Base-by-base conservation (phyloP, 495 filamentous ascomycete genomes). In the Apiosordaria backusii region DNA sequence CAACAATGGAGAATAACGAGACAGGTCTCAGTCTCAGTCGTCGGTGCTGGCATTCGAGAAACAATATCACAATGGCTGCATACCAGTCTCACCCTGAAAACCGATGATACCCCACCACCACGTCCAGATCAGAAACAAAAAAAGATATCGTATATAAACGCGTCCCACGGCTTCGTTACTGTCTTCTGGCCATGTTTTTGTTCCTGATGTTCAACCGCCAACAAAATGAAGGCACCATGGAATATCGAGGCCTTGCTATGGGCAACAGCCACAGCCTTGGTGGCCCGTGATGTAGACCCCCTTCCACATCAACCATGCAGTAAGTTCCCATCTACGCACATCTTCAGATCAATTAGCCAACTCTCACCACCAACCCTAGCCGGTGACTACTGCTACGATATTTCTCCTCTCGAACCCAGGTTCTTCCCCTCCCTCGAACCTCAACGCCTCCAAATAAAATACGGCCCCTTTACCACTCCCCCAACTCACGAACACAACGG, bases 391-490 rank as follows among this genome's bases (percentile, higher is more conserved):
- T 66, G 60, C 55, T 10, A 65, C 54, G 24, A 13, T 4, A 29
- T 54, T 0, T 40, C 57, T n/a, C 7, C 24, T 15, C 59, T 70
- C n/a, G 4, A 62, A 21, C 64, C 72, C 15, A 63, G 65, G 10
- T 73, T 69, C 70, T 76, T 72, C 61, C 55, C 66, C 1, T 60
- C 68, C 2, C 50, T 62, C 13, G 50, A 66, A 7, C 63, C 74
- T 1, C 53, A 72, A 62, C 68, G 74, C 1, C 29, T 67, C 15
- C 53, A 55, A 54, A 59, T 69, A 18, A 64, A 40, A 3, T 76
- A 76, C 62, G 72, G 74, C 57, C 74, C 70, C n/a, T 66, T 74
- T 23, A 57, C 58, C 7, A 60, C 66, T 18, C 72, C 74, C 1
- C 50, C 70, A 2, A 35, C 19, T 4, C 26, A 52, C 50, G 53